Evolutionary conservation across 2,329 filamentous ascomycete genomes (phyloP), one percentile per base, ranked within the genome.

Genomic region (Acarospora socialis): DNA sequence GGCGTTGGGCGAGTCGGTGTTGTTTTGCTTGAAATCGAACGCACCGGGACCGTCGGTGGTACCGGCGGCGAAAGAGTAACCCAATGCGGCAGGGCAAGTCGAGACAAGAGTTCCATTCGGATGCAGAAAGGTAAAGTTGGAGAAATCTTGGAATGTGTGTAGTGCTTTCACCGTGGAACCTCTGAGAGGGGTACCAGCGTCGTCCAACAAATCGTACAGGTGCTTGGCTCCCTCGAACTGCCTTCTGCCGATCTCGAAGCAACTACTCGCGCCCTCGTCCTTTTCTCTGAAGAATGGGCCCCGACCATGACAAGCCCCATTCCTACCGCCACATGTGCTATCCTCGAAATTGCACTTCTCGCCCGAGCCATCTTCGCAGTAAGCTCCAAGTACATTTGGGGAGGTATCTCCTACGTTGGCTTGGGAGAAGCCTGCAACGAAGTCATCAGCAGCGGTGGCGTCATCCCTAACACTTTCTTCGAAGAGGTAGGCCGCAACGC

Each of bases 1-100:
- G 14, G 68, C 69, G 23, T 76, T 68, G 0, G 82, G 77, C n/a
- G 70, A 63, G 19, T 75, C 76, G 0, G 77, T 76, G 42, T 81
- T 70, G 42, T 84, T 86, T 50, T 95, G 87, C 1, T 81, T 90
- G 51, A 95, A 94, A 55, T 95, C 87, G 47, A 93, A 92, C 0
- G 74, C 75, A 1, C 87, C 87, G 0, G 87, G 86, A 4, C 87
- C 83, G 51, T 95, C 87, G 0, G 82, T 81, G 0, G 87, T 95
- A 7, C 87, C 87, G 1, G 81, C 87, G 0, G 87, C 87, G 50
- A 95, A 95, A 0, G 81, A 86, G 51, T 90, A 92, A 4, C 87
- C 87, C 37, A 95, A 60, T 0, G 84, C 83, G 0, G 86, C 86
- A 3, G 84, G 77, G 45, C 87, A 95, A 0, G 86, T 92, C 30